Evolutionary conservation across 345 rosid species (phyloP).

Genomic region (Bruguiera sexangula): DNA sequence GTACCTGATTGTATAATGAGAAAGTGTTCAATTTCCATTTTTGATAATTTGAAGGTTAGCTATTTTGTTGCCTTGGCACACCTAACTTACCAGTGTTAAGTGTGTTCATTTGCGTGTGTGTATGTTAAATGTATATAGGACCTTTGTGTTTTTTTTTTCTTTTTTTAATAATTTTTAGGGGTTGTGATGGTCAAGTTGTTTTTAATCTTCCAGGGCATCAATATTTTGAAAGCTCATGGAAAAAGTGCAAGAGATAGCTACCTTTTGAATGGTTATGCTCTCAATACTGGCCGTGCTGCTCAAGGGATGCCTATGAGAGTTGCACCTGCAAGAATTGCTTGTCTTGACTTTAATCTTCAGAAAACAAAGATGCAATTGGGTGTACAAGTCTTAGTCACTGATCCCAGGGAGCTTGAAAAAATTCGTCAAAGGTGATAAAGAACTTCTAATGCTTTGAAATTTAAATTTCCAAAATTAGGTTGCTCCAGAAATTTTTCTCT

Average conservation of each 20-base stretch:
- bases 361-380: slow-evolving; percentile 97
- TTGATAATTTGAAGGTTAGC: neutral
- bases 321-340: slow-evolving; percentile 85
- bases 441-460: slow-evolving; percentile 1
- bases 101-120: too few species aligned
- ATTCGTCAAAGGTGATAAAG: slow-evolving; percentile 76
- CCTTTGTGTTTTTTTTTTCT: too few species aligned
- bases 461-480: neutral
- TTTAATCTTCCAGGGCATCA: slow-evolving; percentile 56
- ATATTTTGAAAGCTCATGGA: slow-evolving; percentile 92
- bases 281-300: slow-evolving; percentile 92
- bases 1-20: neutral
- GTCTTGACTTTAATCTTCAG: slow-evolving; percentile 96
- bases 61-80: too few species aligned
- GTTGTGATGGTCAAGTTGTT: neutral
- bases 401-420: slow-evolving; percentile 98
- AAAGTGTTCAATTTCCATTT: neutral
- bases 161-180: neutral
- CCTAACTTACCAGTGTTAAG: too few species aligned
- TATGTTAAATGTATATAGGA: too few species aligned
- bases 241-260: slow-evolving; percentile 91
- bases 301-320: slow-evolving; percentile 97
- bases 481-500: neutral
- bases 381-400: slow-evolving; percentile 83
- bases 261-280: slow-evolving; percentile 86